A percentile compares a stretch with the other conserved stretches of the same genome.
These are phyloP conservation scores for Phytophthora constricta DNA, from an alignment of 352 stramenopile genomes.

Conservation along the genomic window DNA sequence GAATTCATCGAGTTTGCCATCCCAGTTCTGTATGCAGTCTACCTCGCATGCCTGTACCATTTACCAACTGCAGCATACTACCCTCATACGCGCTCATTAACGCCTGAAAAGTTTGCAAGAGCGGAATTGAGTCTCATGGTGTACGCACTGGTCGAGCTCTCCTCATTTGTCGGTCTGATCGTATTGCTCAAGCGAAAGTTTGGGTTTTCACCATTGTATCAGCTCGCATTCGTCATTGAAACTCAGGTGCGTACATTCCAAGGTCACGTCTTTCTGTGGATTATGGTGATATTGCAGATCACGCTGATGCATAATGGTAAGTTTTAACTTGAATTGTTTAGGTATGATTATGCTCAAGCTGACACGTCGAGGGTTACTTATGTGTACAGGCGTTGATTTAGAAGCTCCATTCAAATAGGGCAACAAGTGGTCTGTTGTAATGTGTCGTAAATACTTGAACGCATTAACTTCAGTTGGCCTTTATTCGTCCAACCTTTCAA, in stretches of 20 bases:
- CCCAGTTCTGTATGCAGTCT: constrained; percentile 30
- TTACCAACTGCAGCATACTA: constrained; percentile 38
- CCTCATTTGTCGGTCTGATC: constrained; percentile 7
- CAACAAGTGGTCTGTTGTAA: too few species aligned
- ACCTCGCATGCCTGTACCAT: constrained; percentile 19
- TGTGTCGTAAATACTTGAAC: background rate
- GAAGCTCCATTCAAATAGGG: constrained; percentile 2
- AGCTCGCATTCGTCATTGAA: constrained; percentile 41
- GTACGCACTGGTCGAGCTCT: constrained; percentile 8
- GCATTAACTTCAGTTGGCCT: background rate
- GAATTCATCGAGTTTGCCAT: constrained; percentile 40
- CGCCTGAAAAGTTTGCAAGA: background rate
- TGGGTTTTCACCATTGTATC: constrained; percentile 31
- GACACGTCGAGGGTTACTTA: background rate
- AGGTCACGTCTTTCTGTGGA: constrained; percentile 35
- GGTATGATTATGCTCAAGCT: background rate
- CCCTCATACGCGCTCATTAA: constrained; percentile 13
- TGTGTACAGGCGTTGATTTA: constrained; percentile 2
- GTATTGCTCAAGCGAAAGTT: constrained; percentile 20
- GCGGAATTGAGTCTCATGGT: background rate
- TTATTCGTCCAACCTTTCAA: too few species aligned
- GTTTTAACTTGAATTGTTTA: background rate
- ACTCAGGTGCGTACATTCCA: constrained; percentile 33
- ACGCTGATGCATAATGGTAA: constrained; percentile 29
- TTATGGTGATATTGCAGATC: constrained; percentile 34